phyloP scores from a whole-genome alignment of 2,329 filamentous ascomycete species.

The Microascus cirrosus region DNA sequence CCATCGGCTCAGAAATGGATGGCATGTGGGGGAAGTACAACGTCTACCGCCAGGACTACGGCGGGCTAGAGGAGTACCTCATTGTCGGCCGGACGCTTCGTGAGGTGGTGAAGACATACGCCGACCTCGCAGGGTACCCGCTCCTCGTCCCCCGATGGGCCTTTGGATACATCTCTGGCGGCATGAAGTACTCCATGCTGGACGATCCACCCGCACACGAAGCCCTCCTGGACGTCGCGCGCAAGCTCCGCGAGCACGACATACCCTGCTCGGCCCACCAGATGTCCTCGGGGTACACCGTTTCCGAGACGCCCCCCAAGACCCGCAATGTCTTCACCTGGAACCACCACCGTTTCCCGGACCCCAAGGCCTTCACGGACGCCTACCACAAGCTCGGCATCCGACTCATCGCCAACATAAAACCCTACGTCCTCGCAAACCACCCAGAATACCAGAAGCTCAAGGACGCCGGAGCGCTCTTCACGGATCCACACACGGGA shows the following conservation, averaged over 20 bases:
- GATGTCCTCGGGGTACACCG: conserved; percentile 63
- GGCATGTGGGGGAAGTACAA: conserved; percentile 68
- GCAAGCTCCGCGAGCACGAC: conserved; percentile 49
- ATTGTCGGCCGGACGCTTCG: conserved; percentile 55
- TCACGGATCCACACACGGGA: conserved; percentile 44
- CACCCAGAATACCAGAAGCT: conserved; percentile 58
- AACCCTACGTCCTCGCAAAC: conserved; percentile 57
- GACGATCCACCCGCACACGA: conserved; percentile 42
- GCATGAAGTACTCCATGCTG: conserved; percentile 40
- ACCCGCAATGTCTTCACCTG: conserved; percentile 60
- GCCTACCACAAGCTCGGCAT: conserved; percentile 55
- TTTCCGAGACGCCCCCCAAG: conserved; percentile 55
- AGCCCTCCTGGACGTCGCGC: conserved; percentile 47
- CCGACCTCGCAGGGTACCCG: conserved; percentile 57
- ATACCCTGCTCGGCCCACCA: conserved; percentile 63
- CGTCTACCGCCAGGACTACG: conserved; percentile 61
- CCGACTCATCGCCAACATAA: conserved; percentile 59
- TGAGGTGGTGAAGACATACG: conserved; percentile 56
- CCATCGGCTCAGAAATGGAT: conserved; percentile 61
- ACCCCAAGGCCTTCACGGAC: conserved; percentile 52
- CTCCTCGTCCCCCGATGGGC: conserved; percentile 60
- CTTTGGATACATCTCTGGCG: conserved; percentile 62
- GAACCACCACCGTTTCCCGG: conserved; percentile 59
- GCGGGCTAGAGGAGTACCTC: conserved; percentile 60
- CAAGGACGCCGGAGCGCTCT: conserved; percentile 47